A percentile compares a stretch with the other conserved stretches of the same genome.
Conservation (phyloP, 192 early-diverging fungal genomes). For the Entomortierella parvispora region DNA sequence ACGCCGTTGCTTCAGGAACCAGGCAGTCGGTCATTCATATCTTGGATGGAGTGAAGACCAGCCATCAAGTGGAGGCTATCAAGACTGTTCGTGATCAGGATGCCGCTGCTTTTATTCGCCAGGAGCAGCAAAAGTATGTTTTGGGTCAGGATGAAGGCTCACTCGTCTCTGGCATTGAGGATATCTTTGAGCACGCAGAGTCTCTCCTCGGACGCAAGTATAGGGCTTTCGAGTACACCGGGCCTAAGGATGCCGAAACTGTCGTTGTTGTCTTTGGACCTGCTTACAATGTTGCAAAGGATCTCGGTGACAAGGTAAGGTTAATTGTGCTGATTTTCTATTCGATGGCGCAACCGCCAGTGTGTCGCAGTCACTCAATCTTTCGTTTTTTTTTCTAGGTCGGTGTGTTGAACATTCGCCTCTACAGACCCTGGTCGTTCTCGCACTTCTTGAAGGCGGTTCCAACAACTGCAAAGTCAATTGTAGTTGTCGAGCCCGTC, state of each 20-base stretch:
- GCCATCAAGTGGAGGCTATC: constrained; percentile 61
- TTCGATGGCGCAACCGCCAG: not conserved
- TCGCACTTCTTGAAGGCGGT: constrained; percentile 73
- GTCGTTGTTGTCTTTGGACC: constrained; percentile 85
- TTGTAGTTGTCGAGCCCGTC: constrained; percentile 83
- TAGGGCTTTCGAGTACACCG: constrained; percentile 85
- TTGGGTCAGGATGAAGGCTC: constrained; percentile 23
- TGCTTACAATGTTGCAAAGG: constrained; percentile 58
- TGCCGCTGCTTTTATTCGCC: constrained; percentile 55
- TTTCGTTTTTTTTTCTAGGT: constrained; percentile 28
- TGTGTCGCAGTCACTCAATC: not conserved
- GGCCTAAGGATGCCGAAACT: constrained; percentile 73
- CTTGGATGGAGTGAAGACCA: constrained; percentile 74
- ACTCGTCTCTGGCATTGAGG: constrained; percentile 33
- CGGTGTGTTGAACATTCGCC: constrained; percentile 82
- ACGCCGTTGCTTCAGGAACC: constrained; percentile 73
- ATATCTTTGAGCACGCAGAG: constrained; percentile 26
- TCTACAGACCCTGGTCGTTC: constrained; percentile 88
- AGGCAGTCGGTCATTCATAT: constrained; percentile 84
- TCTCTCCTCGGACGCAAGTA: constrained; percentile 70
- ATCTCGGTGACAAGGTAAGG: constrained; percentile 53
- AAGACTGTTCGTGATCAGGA: constrained; percentile 62
- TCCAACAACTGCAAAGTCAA: constrained; percentile 69
- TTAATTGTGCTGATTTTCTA: not conserved
- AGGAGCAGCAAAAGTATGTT: constrained; percentile 13